phyloP scores from a whole-genome alignment of 1,139 yeast genomes.

The Geotrichum klebahnii region DNA sequence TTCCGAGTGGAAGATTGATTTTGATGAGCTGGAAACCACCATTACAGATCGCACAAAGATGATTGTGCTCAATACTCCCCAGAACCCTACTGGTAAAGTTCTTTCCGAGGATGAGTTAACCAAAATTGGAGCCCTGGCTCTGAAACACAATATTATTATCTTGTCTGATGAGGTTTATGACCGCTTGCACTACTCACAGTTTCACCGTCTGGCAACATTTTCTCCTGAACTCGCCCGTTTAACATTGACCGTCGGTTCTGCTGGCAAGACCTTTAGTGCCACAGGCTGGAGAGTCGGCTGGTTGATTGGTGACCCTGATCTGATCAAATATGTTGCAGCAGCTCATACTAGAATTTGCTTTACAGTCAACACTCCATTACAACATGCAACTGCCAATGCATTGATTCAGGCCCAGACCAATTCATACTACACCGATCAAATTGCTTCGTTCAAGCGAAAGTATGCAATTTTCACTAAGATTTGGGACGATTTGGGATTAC shows the following conservation, averaged over 20 bases:
- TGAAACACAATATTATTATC: constrained; percentile 73
- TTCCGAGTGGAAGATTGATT: constrained; percentile 81
- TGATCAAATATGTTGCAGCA: constrained; percentile 73
- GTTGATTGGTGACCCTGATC: constrained; percentile 79
- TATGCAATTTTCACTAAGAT: constrained; percentile 66
- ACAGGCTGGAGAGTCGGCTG: constrained; percentile 99
- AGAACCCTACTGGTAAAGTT: constrained; percentile 92
- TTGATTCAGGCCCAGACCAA: constrained; percentile 57
- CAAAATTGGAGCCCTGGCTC: constrained; percentile 74
- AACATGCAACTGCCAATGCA: constrained; percentile 85
- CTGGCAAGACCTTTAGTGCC: constrained; percentile 95
- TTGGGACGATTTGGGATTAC: constrained; percentile 81
- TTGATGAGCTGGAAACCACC: constrained; percentile 65
- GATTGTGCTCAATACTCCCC: constrained; percentile 88
- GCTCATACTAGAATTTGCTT: constrained; percentile 94
- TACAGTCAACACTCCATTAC: constrained; percentile 85
- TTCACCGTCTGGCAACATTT: constrained; percentile 80
- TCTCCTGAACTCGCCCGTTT: constrained; percentile 72
- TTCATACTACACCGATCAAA: constrained; percentile 65
- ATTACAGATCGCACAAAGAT: constrained; percentile 74
- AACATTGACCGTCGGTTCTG: constrained; percentile 90
- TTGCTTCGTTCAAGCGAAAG: constrained; percentile 62
- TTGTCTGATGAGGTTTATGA: constrained; percentile 95
- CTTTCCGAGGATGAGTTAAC: constrained; percentile 69
- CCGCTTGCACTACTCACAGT: constrained; percentile 67